Evolutionary conservation across 2,329 filamentous ascomycete species (phyloP).

Genomic region (Sclerotinia spermophila): DNA sequence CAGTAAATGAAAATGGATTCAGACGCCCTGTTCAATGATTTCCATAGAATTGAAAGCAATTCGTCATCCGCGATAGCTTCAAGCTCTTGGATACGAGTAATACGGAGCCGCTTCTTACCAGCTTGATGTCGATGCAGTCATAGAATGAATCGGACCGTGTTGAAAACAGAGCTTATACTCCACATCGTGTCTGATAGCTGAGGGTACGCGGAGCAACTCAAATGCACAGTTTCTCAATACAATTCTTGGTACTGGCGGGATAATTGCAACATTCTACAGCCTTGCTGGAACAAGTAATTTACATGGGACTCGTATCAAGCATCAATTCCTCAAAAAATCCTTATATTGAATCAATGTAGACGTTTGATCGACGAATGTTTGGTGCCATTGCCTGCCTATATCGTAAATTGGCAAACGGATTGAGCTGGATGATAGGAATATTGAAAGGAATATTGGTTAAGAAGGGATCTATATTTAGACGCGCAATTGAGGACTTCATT

Average conservation of each 20-base stretch:
- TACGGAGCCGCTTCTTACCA: not conserved
- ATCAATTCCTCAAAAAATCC: not conserved
- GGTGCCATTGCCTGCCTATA: not conserved
- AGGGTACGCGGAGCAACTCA: not conserved
- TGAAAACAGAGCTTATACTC: not conserved
- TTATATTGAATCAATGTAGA: not conserved
- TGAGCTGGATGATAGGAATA: not conserved
- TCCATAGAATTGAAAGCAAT: not conserved
- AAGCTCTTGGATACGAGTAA: not conserved
- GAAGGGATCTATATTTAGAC: conserved; percentile 1
- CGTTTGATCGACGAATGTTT: not conserved
- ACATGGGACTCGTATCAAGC: not conserved
- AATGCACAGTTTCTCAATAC: not conserved
- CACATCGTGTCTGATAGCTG: not conserved
- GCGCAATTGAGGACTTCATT: not conserved
- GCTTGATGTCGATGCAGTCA: not conserved
- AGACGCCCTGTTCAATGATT: no score
- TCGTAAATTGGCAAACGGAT: not conserved
- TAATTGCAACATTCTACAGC: not conserved
- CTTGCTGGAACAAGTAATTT: not conserved
- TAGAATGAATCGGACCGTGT: not conserved
- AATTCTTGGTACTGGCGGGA: not conserved
- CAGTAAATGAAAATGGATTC: not conserved
- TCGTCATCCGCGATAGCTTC: not conserved
- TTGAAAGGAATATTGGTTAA: conserved; percentile 1